phyloP scores from a whole-genome alignment of 495 filamentous ascomycete species.

The Penicillium maclennaniae region DNA sequence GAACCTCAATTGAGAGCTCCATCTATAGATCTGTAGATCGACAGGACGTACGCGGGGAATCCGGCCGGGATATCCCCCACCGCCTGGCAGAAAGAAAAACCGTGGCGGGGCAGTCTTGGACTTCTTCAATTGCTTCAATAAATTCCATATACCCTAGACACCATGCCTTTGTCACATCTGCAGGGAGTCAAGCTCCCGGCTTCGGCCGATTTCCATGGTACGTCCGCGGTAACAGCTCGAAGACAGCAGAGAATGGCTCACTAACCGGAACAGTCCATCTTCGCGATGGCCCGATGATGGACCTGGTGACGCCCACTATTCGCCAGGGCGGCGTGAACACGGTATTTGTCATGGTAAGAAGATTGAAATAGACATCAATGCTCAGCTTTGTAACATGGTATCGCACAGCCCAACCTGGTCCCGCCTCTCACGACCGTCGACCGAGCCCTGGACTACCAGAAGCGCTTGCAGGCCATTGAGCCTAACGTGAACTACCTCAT shows the following conservation, averaged over 20 bases:
- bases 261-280: slow-evolving; percentile 52
- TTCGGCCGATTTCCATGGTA: slow-evolving; percentile 66
- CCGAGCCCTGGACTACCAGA: slow-evolving; percentile 72
- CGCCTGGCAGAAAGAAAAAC: slow-evolving; percentile 14
- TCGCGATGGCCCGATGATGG: slow-evolving; percentile 75
- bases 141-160: neutral
- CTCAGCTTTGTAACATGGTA: slow-evolving; percentile 12
- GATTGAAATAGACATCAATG: slow-evolving; percentile 8
- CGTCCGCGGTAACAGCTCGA: slow-evolving; percentile 22
- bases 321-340: slow-evolving; percentile 70
- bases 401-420: slow-evolving; percentile 58
- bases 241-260: slow-evolving; percentile 1
- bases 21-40: neutral
- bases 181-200: slow-evolving; percentile 59
- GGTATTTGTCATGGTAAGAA: slow-evolving; percentile 73
- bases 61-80: slow-evolving; percentile 2
- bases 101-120: slow-evolving; percentile 13
- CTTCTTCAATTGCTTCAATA: slow-evolving; percentile 2
- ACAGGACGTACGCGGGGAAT: slow-evolving; percentile 2
- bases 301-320: slow-evolving; percentile 75
- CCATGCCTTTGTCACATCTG: slow-evolving; percentile 39
- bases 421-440: slow-evolving; percentile 74
- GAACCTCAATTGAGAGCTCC: neutral
- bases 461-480: slow-evolving; percentile 61
- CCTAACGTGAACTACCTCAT: slow-evolving; percentile 78